These are phyloP conservation scores for Fraxinus sp. DNA, from an alignment of 305 asterid genomes.

Conservation along the genomic window DNA sequence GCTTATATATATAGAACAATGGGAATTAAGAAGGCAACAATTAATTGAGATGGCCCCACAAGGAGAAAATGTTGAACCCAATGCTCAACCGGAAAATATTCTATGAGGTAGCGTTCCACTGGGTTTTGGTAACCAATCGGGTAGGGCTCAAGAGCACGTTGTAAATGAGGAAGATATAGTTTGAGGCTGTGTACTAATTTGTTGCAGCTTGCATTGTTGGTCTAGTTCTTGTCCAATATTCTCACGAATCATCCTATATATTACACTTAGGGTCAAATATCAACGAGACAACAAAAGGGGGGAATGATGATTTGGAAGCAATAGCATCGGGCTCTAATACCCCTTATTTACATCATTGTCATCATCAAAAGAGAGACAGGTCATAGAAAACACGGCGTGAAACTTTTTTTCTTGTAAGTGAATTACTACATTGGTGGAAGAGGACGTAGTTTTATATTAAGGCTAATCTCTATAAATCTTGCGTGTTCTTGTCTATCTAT, in stretches of 20 bases:
- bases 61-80: no score
- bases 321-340: background rate
- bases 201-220: background rate
- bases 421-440: background rate
- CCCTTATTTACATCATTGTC: background rate
- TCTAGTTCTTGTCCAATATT: background rate
- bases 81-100: no score
- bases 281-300: background rate
- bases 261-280: background rate
- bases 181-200: background rate
- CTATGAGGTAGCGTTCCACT: no score
- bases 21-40: no score
- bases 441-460: background rate
- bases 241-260: background rate
- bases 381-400: background rate
- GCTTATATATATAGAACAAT: no score
- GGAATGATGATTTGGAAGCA: background rate
- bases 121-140: no score
- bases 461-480: background rate
- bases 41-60: no score
- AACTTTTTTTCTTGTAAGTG: background rate
- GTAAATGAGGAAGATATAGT: no score
- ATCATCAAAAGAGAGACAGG: background rate
- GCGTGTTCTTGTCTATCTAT: background rate
- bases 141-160: no score